A percentile compares a stretch with the other conserved stretches of the same genome.
These are phyloP conservation scores for Camelina neglecta DNA, from an alignment of 345 rosid species.

Conservation along the genomic window DNA sequence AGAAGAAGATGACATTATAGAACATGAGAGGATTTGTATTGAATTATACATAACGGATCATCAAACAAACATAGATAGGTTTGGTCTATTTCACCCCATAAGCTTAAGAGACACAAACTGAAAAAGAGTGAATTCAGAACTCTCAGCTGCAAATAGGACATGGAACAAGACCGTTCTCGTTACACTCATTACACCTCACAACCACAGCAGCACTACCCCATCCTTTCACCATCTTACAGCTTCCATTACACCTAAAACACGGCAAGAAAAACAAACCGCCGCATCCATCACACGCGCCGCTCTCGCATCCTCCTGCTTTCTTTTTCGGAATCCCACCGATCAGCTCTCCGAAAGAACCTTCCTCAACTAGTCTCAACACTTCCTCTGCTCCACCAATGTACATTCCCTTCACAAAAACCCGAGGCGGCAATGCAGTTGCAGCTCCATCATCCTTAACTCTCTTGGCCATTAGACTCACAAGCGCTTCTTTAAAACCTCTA, in stretches of 20 bases:
- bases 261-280: constrained; percentile 76
- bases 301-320: constrained; percentile 41
- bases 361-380: constrained; percentile 65
- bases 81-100: constrained; percentile 8
- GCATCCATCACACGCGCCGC: constrained; percentile 65
- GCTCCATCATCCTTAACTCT: constrained; percentile 31
- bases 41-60: constrained; percentile 27
- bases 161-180: constrained; percentile 86
- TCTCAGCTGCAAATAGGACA: constrained; percentile 79
- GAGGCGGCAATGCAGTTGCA: constrained; percentile 55
- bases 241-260: constrained; percentile 77
- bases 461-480: constrained; percentile 54
- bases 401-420: constrained; percentile 73
- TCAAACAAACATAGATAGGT: constrained; percentile 12
- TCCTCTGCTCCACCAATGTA: constrained; percentile 93
- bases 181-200: constrained; percentile 73
- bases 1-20: constrained; percentile 24
- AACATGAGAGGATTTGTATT: constrained; percentile 25
- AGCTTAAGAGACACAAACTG: constrained; percentile 3
- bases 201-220: constrained; percentile 46
- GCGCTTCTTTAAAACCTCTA: constrained; percentile 70
- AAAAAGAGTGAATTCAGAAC: constrained; percentile 12
- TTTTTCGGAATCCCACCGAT: constrained; percentile 59
- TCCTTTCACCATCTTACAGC: constrained; percentile 61
- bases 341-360: constrained; percentile 65